Conservation (phyloP, 192 early-diverging fungal genomes). For the Coemansia sp. region DNA sequence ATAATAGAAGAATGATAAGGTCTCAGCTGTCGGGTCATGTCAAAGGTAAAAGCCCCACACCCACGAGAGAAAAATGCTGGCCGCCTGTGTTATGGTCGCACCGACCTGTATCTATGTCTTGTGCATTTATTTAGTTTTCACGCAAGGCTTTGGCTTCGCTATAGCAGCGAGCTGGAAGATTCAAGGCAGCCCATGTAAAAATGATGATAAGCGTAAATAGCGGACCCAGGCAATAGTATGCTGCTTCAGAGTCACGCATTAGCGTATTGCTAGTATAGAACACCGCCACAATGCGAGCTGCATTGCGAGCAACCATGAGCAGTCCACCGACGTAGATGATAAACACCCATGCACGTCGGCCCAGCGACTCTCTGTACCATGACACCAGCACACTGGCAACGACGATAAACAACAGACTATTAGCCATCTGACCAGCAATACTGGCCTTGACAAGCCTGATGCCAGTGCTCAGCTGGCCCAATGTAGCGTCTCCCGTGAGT, state of each 20-base stretch:
- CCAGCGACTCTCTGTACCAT: conserved; percentile 5
- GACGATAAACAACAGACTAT: conserved; percentile 5
- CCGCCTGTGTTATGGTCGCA: background rate
- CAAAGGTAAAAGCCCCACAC: background rate
- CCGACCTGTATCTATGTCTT: background rate
- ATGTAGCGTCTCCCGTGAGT: background rate
- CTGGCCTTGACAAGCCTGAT: conserved; percentile 17
- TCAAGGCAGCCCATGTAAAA: conserved; percentile 14
- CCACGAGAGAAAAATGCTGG: background rate
- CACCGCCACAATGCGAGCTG: background rate
- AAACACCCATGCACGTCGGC: background rate
- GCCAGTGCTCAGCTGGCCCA: background rate
- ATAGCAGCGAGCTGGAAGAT: conserved; percentile 13
- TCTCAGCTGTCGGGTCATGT: background rate
- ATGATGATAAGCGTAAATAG: conserved; percentile 10
- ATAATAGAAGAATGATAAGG: background rate
- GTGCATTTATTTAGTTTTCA: background rate
- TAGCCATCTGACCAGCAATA: conserved; percentile 8
- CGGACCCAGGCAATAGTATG: conserved; percentile 19
- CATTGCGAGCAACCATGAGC: conserved; percentile 7
- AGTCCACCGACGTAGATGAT: conserved; percentile 12
- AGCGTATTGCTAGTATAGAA: conserved; percentile 8
- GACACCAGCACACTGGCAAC: background rate
- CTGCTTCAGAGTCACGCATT: conserved; percentile 14
- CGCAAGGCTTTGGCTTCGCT: background rate